Percentiles rank a stretch among this genome's conserved stretches.
These are phyloP conservation scores for Dryas drummondii DNA, from an alignment of 306 rosid species.

Conservation along the genomic window DNA sequence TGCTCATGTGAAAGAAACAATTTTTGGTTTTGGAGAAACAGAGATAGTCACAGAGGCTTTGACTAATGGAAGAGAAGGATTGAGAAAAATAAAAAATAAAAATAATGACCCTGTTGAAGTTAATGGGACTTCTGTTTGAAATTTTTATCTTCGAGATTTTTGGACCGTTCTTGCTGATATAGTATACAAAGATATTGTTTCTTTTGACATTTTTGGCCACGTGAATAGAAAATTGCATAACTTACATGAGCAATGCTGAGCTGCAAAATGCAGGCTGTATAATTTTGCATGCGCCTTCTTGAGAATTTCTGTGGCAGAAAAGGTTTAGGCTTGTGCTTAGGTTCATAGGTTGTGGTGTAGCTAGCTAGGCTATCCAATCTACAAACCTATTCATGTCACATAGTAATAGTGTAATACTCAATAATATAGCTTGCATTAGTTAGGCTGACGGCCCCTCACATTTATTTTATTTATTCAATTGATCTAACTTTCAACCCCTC, in stretches of 20 bases:
- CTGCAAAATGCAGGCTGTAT: background rate
- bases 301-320: background rate
- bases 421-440: too few relatives aligned
- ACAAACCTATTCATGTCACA: too few relatives aligned
- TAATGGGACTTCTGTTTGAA: background rate
- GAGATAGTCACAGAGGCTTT: constrained; percentile 24
- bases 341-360: too few relatives aligned
- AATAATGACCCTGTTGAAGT: background rate
- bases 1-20: constrained; percentile 4
- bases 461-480: too few relatives aligned
- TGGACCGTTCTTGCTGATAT: background rate
- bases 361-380: too few relatives aligned
- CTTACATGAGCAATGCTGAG: background rate
- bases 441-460: too few relatives aligned
- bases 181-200: background rate
- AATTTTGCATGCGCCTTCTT: background rate
- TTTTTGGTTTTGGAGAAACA: background rate
- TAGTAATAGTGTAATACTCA: too few relatives aligned
- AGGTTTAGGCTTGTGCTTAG: background rate
- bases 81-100: background rate
- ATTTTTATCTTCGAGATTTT: background rate
- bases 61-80: constrained; percentile 22
- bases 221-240: background rate
- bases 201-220: background rate
- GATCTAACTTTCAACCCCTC: too few relatives aligned